Evolutionary conservation across 176 grass and related monocot genomes (phyloP).

Genomic region (Neostapfia colusana): DNA sequence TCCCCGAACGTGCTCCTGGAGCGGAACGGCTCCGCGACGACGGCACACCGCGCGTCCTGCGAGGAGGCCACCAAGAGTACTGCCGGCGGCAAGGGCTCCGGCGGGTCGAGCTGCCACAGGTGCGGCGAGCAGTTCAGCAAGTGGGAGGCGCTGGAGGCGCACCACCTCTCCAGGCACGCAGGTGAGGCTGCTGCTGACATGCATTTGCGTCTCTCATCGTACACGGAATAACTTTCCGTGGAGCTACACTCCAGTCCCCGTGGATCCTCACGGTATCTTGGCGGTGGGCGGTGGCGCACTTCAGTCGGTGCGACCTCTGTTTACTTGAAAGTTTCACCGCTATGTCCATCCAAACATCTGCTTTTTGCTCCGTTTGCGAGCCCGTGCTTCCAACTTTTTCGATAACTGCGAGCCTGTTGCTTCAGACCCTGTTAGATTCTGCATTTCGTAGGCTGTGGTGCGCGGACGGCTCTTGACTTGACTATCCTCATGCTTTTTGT

Average conservation of each 20-base stretch:
- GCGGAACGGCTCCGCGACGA: constrained; percentile 21
- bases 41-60: constrained; percentile 49
- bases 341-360: constrained; percentile 3
- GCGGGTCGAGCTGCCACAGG: constrained; percentile 54
- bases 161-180: constrained; percentile 90
- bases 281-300: constrained; percentile 15
- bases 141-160: constrained; percentile 81
- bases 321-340: not conserved
- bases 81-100: constrained; percentile 30
- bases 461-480: not conserved
- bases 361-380: constrained; percentile 15
- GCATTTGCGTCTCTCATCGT: constrained; percentile 19
- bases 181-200: constrained; percentile 40
- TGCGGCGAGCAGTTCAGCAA: constrained; percentile 75
- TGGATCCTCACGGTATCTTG: too few species aligned
- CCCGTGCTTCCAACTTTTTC: constrained; percentile 6
- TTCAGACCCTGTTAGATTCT: constrained; percentile 35
- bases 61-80: constrained; percentile 22
- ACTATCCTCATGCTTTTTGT: constrained; percentile 12
- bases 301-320: not conserved
- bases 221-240: constrained; percentile 1
- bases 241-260: not conserved
- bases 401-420: constrained; percentile 4
- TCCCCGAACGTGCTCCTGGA: constrained; percentile 57
- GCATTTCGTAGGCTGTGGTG: not conserved